Base-by-base conservation (phyloP, 306 rosid genomes). In the Hippophae tibetana region DNA sequence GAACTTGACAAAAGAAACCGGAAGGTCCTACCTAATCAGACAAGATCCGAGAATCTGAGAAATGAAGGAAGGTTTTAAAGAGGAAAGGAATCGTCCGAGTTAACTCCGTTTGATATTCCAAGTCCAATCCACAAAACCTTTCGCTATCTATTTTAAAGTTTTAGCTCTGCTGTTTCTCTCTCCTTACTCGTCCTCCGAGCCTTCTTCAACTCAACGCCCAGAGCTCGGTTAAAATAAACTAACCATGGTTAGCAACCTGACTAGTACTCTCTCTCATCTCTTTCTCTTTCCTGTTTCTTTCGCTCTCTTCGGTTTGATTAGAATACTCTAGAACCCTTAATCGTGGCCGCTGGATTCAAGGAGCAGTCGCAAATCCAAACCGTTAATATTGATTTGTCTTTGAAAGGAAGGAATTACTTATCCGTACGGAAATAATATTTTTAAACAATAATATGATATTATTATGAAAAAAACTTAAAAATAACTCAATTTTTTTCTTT, bases 241-340 rank as follows among this genome's bases (percentile, higher is more conserved):
- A 18, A 18, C 23, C 23, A 18, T 18, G 78, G 95, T 86, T 82
- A 75, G 54, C 42, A 64, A 7, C 56, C 50, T 67, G 69, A 83
- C 82, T 76, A 23, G 41, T 44, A 25, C 46, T 61, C 64, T 62
- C 59, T 26, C 62, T 18, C 23, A 18, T 1, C 23, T 18, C 23
- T 18, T 18, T 18, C 23, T 18, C 23, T 27, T 49, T 56, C 23
- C 38, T 26, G 7, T 38, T 61, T 42, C 56, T 27, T 31, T 66
- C 63, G 55, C 58, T 69, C 51, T 42, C 51, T 43, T 2, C 13
- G 40, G 50, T 9, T 42, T 6, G 59, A 13, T 69, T 58, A 66
- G 95, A 92, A 92, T 81, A 58, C 73, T 84, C 95, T 77, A 78
- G 94, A 92, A 86, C 18, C 9, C 54, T 63, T 0, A 14, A 64